Base-by-base conservation (phyloP, 2,329 filamentous ascomycete genomes). In the Cercospora sp. region DNA sequence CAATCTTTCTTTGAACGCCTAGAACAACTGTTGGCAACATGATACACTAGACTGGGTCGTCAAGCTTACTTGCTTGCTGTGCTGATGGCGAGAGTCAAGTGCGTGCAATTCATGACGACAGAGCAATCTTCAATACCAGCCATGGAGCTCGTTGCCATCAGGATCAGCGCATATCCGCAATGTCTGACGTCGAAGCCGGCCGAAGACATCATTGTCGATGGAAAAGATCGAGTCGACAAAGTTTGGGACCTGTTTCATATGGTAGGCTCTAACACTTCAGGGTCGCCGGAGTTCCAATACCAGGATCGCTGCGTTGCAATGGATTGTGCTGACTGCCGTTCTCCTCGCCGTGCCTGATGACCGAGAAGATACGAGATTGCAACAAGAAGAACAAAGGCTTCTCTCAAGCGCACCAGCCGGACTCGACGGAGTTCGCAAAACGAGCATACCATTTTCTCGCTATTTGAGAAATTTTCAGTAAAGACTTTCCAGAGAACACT, bases 191-290 rank as follows among this genome's bases (percentile, higher is more conserved):
- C 20, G 45, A 23, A 23, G 45, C 20, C 45, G 18, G 16, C 10
- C 18, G 45, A 13, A 51, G 45, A 51, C 45, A 51, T 33, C 26
- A 33, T 58, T 30, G 53, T 58, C 6, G 53, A 58, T 18, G 26
- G 2, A 5, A 18, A 26, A 28, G 13, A 12, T 3, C 53, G 53
- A 58, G 26, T 31, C 26, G 53, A 30, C 26, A 31, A 28, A 18
- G 26, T 58, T 58, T 33, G 13, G 53, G 53, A 57, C 53, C 53
- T 58, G 53, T 58, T n/a, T 58, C 53, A 33, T n/a, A 58, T 31
- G 53, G 53, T 10, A 20, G 26, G n/a, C 3, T 58, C 53, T 58
- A 26, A 31, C 8, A 58, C 53, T 31, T 33, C 16, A 18, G 53
- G 26, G 26, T 31, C 53, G 13, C 13, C 13, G 23, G 20, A 58